Percentiles rank a stretch among this genome's conserved stretches.
Conservation (phyloP, 1,284 basidiomycete genomes). For the Ganoderma sp. region DNA sequence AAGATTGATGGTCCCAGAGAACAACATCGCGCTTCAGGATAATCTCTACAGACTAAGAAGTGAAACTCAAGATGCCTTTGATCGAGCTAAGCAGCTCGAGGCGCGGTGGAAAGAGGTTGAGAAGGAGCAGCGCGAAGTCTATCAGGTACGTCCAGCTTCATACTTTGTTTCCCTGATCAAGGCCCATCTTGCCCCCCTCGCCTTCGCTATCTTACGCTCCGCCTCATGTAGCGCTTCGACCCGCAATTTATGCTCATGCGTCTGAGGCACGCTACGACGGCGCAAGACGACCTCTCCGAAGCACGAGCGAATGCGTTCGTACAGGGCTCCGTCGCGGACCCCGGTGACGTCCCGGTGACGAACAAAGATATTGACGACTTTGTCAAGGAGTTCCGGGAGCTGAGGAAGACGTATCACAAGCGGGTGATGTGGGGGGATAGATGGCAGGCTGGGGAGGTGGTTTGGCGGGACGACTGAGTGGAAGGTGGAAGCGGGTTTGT, state of each 20-base stretch:
- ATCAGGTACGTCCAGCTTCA: slow-evolving; percentile 64
- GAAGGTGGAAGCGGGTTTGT: not conserved
- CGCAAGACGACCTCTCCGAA: slow-evolving; percentile 89
- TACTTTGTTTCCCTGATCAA: not conserved
- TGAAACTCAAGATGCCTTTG: slow-evolving; percentile 84
- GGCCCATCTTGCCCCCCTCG: slow-evolving; percentile 20
- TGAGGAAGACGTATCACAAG: slow-evolving; percentile 88
- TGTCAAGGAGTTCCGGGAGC: slow-evolving; percentile 84
- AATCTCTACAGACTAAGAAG: slow-evolving; percentile 73
- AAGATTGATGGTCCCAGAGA: slow-evolving; percentile 50
- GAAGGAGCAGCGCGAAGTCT: slow-evolving; percentile 84
- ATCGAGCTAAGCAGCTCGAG: slow-evolving; percentile 82
- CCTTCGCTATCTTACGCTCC: not conserved
- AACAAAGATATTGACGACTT: slow-evolving; percentile 83
- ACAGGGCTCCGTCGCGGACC: slow-evolving; percentile 53
- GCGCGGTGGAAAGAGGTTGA: slow-evolving; percentile 84
- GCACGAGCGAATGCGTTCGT: slow-evolving; percentile 81
- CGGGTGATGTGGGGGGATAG: slow-evolving; percentile 87
- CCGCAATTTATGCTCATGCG: slow-evolving; percentile 88
- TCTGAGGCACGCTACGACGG: slow-evolving; percentile 82
- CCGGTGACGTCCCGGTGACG: slow-evolving; percentile 42
- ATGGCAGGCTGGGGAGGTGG: slow-evolving; percentile 84
- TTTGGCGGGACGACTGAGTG: slow-evolving; percentile 59
- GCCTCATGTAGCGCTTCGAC: slow-evolving; percentile 69
- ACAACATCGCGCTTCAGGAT: slow-evolving; percentile 79